Conservation (phyloP, 2,329 filamentous ascomycete genomes). For the Cladosporium cucumerinum region DNA sequence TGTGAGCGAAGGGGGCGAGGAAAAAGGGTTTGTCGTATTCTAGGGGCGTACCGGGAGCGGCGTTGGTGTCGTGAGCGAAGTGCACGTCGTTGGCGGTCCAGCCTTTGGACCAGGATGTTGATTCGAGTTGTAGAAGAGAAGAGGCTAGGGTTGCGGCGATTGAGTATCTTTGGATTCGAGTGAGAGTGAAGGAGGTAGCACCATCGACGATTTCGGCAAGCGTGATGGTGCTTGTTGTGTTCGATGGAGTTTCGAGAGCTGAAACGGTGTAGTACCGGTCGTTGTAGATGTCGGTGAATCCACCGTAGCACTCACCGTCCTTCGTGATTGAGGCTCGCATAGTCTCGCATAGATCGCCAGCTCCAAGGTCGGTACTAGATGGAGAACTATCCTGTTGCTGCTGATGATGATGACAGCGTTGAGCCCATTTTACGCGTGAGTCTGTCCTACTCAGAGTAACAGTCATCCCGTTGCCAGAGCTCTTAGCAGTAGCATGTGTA, state of each 20-base stretch:
- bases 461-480: not conserved
- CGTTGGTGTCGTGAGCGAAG: not conserved
- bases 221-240: not conserved
- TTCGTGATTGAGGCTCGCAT: not conserved
- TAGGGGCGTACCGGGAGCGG: not conserved
- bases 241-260: not conserved
- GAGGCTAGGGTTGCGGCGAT: constrained; percentile 27
- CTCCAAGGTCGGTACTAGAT: not conserved
- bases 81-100: constrained; percentile 8
- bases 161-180: constrained; percentile 26
- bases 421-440: not conserved
- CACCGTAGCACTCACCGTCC: not conserved
- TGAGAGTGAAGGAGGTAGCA: constrained; percentile 16
- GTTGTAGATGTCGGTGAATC: not conserved
- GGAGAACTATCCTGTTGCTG: not conserved
- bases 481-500: not conserved
- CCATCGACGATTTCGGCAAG: constrained; percentile 14
- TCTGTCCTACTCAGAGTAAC: not conserved
- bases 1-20: not conserved
- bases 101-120: constrained; percentile 28
- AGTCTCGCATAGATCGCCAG: not conserved
- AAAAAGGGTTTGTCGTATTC: constrained; percentile 11
- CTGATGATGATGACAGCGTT: not conserved
- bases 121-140: constrained; percentile 28
- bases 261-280: constrained; percentile 7